These are phyloP conservation scores for Coix lacrymajobi DNA, from an alignment of 176 grass and related monocot genomes.

Conservation along the genomic window DNA sequence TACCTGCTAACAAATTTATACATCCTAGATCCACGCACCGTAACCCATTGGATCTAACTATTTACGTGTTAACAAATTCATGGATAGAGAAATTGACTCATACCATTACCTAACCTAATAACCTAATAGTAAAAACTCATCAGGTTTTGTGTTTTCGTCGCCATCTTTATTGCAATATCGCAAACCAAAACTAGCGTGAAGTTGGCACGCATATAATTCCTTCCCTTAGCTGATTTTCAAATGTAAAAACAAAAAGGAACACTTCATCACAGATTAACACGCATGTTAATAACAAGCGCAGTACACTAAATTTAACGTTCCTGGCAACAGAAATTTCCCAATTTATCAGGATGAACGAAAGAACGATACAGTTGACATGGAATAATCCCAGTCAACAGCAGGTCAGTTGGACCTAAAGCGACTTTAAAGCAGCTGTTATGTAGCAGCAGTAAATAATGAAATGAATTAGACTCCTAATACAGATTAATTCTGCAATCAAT, in stretches of 20 bases:
- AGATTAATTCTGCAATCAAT: slow-evolving; percentile 39
- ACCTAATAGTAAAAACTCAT: no score
- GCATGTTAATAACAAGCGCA: background rate
- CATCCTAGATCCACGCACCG: no score
- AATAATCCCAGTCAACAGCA: slow-evolving; percentile 34
- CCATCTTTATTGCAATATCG: no score
- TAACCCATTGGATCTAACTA: no score
- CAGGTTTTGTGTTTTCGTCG: no score
- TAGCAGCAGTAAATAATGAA: slow-evolving; percentile 39
- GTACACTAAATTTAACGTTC: slow-evolving; percentile 6
- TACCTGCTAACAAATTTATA: no score
- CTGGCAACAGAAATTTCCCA: slow-evolving; percentile 18
- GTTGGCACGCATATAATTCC: no score
- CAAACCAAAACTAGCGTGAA: no score
- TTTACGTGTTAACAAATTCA: no score
- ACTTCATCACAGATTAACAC: background rate
- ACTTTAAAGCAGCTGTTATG: slow-evolving; percentile 21
- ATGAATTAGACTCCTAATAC: slow-evolving; percentile 53
- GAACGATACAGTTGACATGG: slow-evolving; percentile 39
- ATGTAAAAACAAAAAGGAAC: background rate
- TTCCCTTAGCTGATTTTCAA: no score
- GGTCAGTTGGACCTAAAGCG: slow-evolving; percentile 38
- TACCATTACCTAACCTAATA: no score
- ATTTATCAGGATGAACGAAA: slow-evolving; percentile 12
- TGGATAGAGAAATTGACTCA: no score